Base-by-base conservation (phyloP, 2,329 filamentous ascomycete species). In the Phialophora verrucosa region DNA sequence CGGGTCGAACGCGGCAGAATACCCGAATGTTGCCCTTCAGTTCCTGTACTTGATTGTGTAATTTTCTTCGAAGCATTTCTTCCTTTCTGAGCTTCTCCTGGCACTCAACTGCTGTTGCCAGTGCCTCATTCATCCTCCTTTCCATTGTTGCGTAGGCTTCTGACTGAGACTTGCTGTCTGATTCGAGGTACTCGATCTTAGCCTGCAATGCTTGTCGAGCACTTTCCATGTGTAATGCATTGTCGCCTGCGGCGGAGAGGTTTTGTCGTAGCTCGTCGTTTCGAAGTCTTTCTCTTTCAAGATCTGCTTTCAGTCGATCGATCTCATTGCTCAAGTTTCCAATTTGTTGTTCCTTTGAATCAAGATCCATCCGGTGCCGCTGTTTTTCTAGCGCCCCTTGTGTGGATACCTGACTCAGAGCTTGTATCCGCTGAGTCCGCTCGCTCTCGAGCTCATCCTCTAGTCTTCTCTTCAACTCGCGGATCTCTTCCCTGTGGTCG, bases 21-120 rank as follows among this genome's bases (percentile, higher is more conserved):
- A 99, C 95, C 23, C 95, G 90, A 74, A 99, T 99, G 76, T 99
- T 99, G 73, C 95, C 95, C 78, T 97, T 97, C 66, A 99, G 86
- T 75, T 99, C 95, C 77, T 99, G 93, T 55, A 99, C 94, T 77
- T 96, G 95, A 79, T 98, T 98, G 82, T 98, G 97, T 0, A 99
- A 85, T 72, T 96, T 94, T 25, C 95, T 87, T 14, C 95, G 88
- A 59, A 97, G 83, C 0, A 91, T 95, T 79, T 99, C 95, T 76
- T 98, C 95, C 74, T 90, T 92, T 69, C 95, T 90, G 31, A 99
- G 83, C 75, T 95, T 97, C 70, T 92, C 88, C 64, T 91, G 88
- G 0, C 91, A 88, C 42, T 87, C 84, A 32, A 91, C 88, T 0
- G 90, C 91, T 23, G 85, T 81, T 14, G 85, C 85, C 27, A 92